A percentile compares a stretch with the other conserved stretches of the same genome.
These are phyloP conservation scores for Entonaema liquescens DNA, from an alignment of 495 filamentous ascomycete species.

Conservation along the genomic window DNA sequence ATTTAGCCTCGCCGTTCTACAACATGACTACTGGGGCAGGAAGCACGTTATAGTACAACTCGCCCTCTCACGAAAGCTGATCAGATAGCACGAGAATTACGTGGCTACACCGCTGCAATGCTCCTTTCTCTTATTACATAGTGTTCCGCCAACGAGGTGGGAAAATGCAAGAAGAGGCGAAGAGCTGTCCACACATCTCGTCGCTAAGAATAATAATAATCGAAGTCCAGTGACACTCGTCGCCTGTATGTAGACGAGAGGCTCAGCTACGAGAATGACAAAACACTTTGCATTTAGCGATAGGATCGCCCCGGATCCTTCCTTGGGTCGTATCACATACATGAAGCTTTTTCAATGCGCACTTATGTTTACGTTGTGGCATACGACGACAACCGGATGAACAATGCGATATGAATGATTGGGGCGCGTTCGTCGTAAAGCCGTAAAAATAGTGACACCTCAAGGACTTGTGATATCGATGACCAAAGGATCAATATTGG, in stretches of 20 bases:
- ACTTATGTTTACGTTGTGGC: not conserved
- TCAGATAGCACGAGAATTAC: not conserved
- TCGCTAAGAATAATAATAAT: slow-evolving; percentile 13
- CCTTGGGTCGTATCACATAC: not conserved
- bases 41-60: not conserved
- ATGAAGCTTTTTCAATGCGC: not conserved
- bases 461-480: not conserved
- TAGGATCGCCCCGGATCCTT: slow-evolving; percentile 13
- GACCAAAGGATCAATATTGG: not conserved
- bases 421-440: not conserved
- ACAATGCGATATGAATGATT: not conserved
- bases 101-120: not conserved
- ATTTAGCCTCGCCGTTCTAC: slow-evolving; percentile 1
- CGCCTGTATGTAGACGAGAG: slow-evolving; percentile 15
- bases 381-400: not conserved
- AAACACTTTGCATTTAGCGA: not conserved
- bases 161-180: not conserved
- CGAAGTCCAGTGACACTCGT: slow-evolving; percentile 27
- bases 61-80: not conserved
- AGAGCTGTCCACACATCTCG: not conserved
- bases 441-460: not conserved
- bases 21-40: not conserved
- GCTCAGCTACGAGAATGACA: slow-evolving; percentile 9
- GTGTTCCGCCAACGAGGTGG: not conserved
- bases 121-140: not conserved